A percentile compares a stretch with the other conserved stretches of the same genome.
These are phyloP conservation scores for Aphanomyces euteiches DNA, from an alignment of 352 stramenopile genomes.

Conservation along the genomic window DNA sequence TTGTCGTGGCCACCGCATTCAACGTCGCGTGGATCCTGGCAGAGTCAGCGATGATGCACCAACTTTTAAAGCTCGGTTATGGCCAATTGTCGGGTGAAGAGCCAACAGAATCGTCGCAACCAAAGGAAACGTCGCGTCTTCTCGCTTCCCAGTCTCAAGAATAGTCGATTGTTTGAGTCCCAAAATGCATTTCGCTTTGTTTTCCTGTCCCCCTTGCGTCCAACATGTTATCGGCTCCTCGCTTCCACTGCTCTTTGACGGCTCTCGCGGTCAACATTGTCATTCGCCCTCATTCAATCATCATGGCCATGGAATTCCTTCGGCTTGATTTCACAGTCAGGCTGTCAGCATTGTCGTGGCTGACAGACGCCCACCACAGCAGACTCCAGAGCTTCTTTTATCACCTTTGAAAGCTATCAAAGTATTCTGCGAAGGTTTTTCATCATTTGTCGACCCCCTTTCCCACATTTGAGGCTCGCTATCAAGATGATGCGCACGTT, in stretches of 20 bases:
- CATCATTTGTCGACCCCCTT: neutral
- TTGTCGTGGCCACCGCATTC: neutral
- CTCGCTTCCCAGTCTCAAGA: neutral
- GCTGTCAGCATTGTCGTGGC: no score
- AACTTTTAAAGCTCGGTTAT: neutral
- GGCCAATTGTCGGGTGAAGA: neutral
- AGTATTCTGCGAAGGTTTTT: neutral
- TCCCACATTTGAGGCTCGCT: neutral
- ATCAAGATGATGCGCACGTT: conserved; percentile 27
- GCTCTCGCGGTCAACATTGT: neutral
- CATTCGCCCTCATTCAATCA: neutral
- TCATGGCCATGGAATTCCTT: no score
- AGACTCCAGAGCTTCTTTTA: neutral
- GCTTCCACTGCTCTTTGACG: neutral
- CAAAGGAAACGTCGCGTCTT: neutral
- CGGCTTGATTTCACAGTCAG: no score
- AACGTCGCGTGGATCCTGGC: neutral
- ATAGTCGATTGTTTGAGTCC: neutral
- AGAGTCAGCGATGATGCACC: neutral
- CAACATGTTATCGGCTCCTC: neutral
- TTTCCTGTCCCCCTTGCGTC: neutral
- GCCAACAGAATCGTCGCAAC: neutral
- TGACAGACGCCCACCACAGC: no score
- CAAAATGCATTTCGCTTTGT: neutral
- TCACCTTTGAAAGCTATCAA: neutral